These are phyloP conservation scores for Punica granatum DNA, from an alignment of 345 rosid species.

Conservation along the genomic window DNA sequence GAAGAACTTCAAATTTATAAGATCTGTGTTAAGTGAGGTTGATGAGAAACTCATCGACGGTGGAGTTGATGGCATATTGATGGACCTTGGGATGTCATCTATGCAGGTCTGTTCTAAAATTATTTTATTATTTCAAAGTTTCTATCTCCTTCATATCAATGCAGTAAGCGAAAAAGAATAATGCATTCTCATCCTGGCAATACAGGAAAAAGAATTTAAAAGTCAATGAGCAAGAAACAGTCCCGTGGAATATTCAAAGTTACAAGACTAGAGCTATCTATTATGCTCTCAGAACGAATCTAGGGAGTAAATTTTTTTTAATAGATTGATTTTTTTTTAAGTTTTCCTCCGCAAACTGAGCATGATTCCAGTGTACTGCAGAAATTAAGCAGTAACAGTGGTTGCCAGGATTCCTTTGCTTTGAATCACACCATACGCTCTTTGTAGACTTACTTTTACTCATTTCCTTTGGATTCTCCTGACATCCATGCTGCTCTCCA, in stretches of 20 bases:
- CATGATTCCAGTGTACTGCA: no score
- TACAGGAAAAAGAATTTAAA: no score
- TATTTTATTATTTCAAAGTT: constrained; percentile 2
- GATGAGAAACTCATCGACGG: constrained; percentile 30
- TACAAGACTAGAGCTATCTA: no score
- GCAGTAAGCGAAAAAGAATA: no score
- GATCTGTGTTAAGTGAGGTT: constrained; percentile 35
- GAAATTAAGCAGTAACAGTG: no score
- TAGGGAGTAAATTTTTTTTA: no score
- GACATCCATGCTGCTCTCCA: not conserved
- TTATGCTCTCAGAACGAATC: no score
- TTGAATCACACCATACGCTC: not conserved
- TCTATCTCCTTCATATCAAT: not conserved
- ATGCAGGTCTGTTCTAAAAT: constrained; percentile 60
- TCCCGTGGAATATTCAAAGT: not conserved
- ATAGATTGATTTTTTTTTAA: no score
- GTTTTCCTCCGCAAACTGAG: no score
- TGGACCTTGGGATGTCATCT: constrained; percentile 98
- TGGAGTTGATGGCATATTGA: constrained; percentile 78
- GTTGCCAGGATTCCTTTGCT: not conserved
- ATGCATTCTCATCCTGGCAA: no score
- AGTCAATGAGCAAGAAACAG: not conserved
- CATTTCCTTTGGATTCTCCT: not conserved
- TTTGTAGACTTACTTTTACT: not conserved
- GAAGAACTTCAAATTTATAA: constrained; percentile 56